Evolutionary conservation across 768 basidiomycete genomes (phyloP).

Genomic region (Punctularia strigosozonata): DNA sequence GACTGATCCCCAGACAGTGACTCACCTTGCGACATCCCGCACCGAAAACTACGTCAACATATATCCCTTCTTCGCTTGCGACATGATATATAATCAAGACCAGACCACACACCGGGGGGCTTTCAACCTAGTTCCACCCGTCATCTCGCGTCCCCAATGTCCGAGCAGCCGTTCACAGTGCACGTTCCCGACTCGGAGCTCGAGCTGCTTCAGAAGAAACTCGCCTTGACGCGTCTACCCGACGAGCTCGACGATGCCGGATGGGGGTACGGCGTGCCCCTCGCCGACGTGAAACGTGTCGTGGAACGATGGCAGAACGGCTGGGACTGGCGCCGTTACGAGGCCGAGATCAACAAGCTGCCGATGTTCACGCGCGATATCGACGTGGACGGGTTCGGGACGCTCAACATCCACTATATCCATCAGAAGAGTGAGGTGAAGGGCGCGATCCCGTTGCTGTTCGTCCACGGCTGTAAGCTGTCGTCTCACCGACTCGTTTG

Average conservation of each 20-base stretch:
- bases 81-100: too few species aligned
- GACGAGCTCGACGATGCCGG: conserved; percentile 11
- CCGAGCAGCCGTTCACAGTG: conserved; percentile 14
- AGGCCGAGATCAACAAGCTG: conserved; percentile 37
- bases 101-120: too few species aligned
- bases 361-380: conserved; percentile 46
- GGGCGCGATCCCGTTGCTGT: conserved; percentile 46
- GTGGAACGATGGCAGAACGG: conserved; percentile 36
- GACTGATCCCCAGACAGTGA: too few species aligned
- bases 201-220: conserved; percentile 12
- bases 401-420: conserved; percentile 45
- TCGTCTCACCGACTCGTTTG: background rate
- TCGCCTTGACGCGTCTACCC: conserved; percentile 14
- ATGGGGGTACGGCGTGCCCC: conserved; percentile 25
- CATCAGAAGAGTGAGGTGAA: conserved; percentile 33
- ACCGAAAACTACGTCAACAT: too few species aligned
- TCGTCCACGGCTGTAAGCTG: conserved; percentile 48
- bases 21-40: too few species aligned
- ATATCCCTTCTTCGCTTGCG: too few species aligned
- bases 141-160: too few species aligned
- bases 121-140: too few species aligned
- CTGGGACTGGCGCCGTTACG: conserved; percentile 45
- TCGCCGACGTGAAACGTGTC: conserved; percentile 36
- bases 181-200: conserved; percentile 12
- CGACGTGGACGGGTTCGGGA: conserved; percentile 31